Conservation (phyloP, 768 basidiomycete species). For the Hysterangium stoloniferum region DNA sequence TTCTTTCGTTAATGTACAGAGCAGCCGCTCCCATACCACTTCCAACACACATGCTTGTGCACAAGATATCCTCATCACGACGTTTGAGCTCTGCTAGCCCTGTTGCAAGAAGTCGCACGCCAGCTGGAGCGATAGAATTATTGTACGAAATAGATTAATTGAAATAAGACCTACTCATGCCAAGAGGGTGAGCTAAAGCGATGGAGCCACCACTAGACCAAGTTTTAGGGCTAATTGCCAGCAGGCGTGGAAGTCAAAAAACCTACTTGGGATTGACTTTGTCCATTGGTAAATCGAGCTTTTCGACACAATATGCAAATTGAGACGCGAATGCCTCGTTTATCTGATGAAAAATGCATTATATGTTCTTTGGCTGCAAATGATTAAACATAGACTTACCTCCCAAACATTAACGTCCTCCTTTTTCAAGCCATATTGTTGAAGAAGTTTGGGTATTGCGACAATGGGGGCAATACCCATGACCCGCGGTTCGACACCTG, state of each 20-base stretch:
- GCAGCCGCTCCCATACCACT: conserved; percentile 87
- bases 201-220: conserved; percentile 71
- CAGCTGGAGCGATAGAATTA: conserved; percentile 40
- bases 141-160: neutral
- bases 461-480: conserved; percentile 73
- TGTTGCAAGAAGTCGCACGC: conserved; percentile 79
- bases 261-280: conserved; percentile 83
- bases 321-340: conserved; percentile 93
- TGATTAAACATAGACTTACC: conserved; percentile 29
- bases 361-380: conserved; percentile 1
- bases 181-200: conserved; percentile 73
- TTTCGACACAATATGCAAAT: conserved; percentile 85
- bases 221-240: conserved; percentile 27
- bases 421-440: conserved; percentile 51
- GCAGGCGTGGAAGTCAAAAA: conserved; percentile 24
- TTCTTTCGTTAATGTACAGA: conserved; percentile 66
- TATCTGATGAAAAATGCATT: conserved; percentile 38
- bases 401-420: conserved; percentile 75
- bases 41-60: conserved; percentile 75
- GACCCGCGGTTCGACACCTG: conserved; percentile 67
- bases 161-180: conserved; percentile 58
- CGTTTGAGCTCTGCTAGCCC: conserved; percentile 78
- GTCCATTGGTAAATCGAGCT: conserved; percentile 64
- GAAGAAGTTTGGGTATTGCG: conserved; percentile 64
- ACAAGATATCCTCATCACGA: conserved; percentile 58